Base-by-base conservation (phyloP, 192 early-diverging fungal species). In the Coemansia aciculifera region DNA sequence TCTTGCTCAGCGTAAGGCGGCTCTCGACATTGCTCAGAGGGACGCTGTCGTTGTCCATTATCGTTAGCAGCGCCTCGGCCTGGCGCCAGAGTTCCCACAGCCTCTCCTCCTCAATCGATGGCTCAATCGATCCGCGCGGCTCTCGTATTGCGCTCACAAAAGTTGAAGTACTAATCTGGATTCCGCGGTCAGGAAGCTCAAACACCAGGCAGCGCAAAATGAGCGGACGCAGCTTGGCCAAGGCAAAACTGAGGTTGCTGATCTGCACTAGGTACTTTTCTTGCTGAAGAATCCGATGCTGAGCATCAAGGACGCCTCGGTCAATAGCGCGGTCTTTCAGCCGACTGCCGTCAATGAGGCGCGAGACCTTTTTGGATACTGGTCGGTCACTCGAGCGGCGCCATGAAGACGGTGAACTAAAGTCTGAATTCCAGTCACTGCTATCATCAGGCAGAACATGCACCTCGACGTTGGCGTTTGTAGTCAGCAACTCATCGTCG, bases 381-480 rank as follows among this genome's bases (percentile, higher is more conserved):
- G 79, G 67, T 5, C 79, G 79, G 57, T 82, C 79, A 15, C 64
- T 64, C 21, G 74, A 69, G 46, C 79, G 79, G 19, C 75, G 75
- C 72, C 75, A 76, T n/a, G 80, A 83, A 13, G 80, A 71, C 31
- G 80, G 80, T 37, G 80, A 83, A 69, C 80, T 83, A 75, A 83
- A 83, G 80, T 83, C 80, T 1, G 80, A 83, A 73, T 83, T 83
- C 80, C 80, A 83, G 46, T 83, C 80, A 66, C 80, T 83, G 75
- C 80, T 74, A 66, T 77, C 80, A 56, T 83, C 80, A 19, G 80
- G 72, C 21, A 72, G 63, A 59, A 83, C 75, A 38, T 83, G 72
- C 54, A 72, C 72, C 3, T 72, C 74, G 12, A 74, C 65, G 3
- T 77, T 62, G 17, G 71, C 49, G 27, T 64, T 71, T 29, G 68